Percentiles rank a stretch among this genome's conserved stretches.
phyloP scores from a whole-genome alignment of 31 red algal species.

The Asparagopsis taxiformis region DNA sequence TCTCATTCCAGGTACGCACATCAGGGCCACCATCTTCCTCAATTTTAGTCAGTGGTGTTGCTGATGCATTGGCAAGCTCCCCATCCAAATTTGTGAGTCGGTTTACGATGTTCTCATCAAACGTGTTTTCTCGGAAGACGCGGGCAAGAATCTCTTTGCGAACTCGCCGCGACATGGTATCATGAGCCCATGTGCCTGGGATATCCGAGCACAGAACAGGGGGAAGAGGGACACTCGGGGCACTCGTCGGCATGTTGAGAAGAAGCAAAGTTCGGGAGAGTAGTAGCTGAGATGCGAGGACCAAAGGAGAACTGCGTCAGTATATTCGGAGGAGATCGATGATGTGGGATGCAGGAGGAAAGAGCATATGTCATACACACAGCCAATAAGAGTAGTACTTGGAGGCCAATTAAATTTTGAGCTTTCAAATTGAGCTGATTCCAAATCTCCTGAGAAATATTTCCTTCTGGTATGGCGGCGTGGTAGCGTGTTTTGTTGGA shows the following conservation, averaged over 20 bases:
- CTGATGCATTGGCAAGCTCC: slow-evolving; percentile 44
- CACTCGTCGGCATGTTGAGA: background rate
- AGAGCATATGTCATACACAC: too few relatives aligned
- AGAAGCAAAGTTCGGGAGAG: too few relatives aligned
- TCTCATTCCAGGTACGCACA: slow-evolving; percentile 50
- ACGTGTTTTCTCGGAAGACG: slow-evolving; percentile 84
- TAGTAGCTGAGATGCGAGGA: too few relatives aligned
- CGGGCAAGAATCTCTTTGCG: slow-evolving; percentile 82
- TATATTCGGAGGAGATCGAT: too few relatives aligned
- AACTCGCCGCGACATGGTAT: slow-evolving; percentile 79
- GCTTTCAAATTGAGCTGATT: too few relatives aligned
- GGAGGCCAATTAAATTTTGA: too few relatives aligned
- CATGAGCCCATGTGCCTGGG: slow-evolving; percentile 93
- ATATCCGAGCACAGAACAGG: slow-evolving; percentile 46
- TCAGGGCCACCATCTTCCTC: slow-evolving; percentile 69
- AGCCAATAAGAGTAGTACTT: too few relatives aligned
- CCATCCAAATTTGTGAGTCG: slow-evolving; percentile 36
- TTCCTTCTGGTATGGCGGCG: too few relatives aligned
- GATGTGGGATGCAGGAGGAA: too few relatives aligned
- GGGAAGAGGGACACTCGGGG: slow-evolving; percentile 37
- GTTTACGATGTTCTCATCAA: slow-evolving; percentile 17
- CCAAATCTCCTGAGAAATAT: too few relatives aligned
- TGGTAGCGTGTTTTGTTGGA: too few relatives aligned
- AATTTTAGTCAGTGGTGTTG: slow-evolving; percentile 38
- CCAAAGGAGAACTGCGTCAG: too few relatives aligned